Evolutionary conservation across 2,329 filamentous ascomycete genomes (phyloP).

Genomic region (Nemania bipapillata): DNA sequence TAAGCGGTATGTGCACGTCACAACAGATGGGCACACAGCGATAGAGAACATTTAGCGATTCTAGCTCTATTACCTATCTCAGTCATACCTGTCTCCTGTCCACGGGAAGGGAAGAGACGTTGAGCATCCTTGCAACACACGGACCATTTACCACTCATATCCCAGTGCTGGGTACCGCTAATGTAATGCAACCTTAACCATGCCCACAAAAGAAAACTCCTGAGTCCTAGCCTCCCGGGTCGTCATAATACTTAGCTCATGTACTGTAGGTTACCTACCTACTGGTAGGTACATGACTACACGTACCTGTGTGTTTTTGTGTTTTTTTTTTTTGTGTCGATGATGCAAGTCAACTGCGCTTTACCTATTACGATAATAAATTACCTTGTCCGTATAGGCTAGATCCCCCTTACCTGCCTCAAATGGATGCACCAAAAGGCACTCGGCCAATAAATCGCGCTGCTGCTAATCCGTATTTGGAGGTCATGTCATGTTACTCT

Average conservation of each 20-base stretch:
- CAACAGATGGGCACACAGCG: background rate
- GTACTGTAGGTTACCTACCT: too few relatives aligned
- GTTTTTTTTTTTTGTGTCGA: too few relatives aligned
- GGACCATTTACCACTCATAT: slow-evolving; percentile 18
- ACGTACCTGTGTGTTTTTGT: too few relatives aligned
- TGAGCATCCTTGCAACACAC: slow-evolving; percentile 30
- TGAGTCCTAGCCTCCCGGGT: too few relatives aligned
- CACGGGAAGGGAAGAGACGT: slow-evolving; percentile 12
- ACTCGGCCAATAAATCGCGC: slow-evolving; percentile 24
- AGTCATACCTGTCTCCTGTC: slow-evolving; percentile 11
- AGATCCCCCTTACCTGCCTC: background rate
- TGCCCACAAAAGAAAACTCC: background rate
- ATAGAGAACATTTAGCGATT: slow-evolving; percentile 2
- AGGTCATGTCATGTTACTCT: slow-evolving; percentile 6
- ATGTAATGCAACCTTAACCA: slow-evolving; percentile 26
- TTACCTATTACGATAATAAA: background rate
- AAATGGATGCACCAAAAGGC: background rate
- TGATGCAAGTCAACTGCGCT: background rate
- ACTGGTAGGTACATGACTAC: too few relatives aligned
- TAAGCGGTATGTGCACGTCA: background rate
- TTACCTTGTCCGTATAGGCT: background rate
- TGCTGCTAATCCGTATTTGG: slow-evolving; percentile 25
- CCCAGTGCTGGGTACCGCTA: slow-evolving; percentile 17
- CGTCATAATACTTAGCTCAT: too few relatives aligned
- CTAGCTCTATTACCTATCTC: slow-evolving; percentile 10